Percentiles rank a stretch among this genome's conserved stretches.
Conservation (phyloP, 768 basidiomycete genomes). For the Leccinum subgranulosum region DNA sequence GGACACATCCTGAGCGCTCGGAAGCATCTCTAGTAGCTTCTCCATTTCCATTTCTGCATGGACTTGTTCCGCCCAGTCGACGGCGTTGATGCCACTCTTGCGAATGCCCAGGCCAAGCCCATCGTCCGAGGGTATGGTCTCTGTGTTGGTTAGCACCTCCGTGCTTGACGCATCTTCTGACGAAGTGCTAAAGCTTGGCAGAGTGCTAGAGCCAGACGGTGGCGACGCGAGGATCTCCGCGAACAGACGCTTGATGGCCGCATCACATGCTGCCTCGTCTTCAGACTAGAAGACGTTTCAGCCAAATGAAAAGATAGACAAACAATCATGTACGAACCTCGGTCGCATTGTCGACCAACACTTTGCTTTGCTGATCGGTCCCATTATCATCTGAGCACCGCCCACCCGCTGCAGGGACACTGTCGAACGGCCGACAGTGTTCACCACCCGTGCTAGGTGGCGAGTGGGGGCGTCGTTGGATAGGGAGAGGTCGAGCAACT, state of each 20-base stretch:
- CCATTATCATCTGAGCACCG: constrained; percentile 32
- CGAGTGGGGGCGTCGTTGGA: constrained; percentile 66
- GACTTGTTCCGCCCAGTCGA: constrained; percentile 28
- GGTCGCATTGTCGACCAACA: constrained; percentile 26
- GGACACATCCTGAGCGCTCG: constrained; percentile 31
- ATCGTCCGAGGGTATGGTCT: constrained; percentile 4
- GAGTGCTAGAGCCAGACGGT: constrained; percentile 30
- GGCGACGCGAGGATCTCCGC: constrained; percentile 36
- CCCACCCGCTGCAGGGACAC: constrained; percentile 96
- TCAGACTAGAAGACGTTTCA: constrained; percentile 31
- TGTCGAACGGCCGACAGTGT: constrained; percentile 51
- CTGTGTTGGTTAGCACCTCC: constrained; percentile 23
- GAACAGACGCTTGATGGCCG: constrained; percentile 31
- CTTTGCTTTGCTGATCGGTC: constrained; percentile 17
- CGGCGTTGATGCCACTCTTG: constrained; percentile 15
- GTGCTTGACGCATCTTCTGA: constrained; percentile 28
- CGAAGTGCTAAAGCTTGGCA: constrained; percentile 31
- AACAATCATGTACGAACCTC: constrained; percentile 30
- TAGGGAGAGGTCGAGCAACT: constrained; percentile 34
- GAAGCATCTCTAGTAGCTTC: constrained; percentile 55
- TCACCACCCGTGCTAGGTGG: constrained; percentile 99
- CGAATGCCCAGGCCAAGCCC: constrained; percentile 20
- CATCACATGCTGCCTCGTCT: constrained; percentile 52
- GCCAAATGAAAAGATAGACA: constrained; percentile 19
- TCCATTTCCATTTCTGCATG: constrained; percentile 55